Base-by-base conservation (phyloP, 768 basidiomycete species). In the Panaeolus cyanescens region DNA sequence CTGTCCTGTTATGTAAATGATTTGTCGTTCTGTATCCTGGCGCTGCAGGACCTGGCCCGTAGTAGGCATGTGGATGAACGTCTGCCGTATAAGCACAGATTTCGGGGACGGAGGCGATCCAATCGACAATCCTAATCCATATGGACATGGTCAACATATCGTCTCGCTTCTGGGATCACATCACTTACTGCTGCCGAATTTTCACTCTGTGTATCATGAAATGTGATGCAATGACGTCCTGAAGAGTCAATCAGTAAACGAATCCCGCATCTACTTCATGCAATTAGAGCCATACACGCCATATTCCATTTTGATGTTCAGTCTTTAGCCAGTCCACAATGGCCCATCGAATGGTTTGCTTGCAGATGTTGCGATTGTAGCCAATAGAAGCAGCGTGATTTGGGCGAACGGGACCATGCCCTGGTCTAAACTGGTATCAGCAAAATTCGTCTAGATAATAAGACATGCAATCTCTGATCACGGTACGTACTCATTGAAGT, bases 261-360 rank as follows among this genome's bases (percentile, higher is more conserved):
- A 53, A 59, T 31, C 55, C 37, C 45, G 28, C 20, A 55, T 32
- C n/a, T n/a, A n/a, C n/a, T 15, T 12, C 22, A 33, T 58, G n/a
- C n/a, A 56, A 58, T 56, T 37, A 32, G 10, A 33, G 4, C 8
- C 75, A 55, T 65, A 83, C 84, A 58, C 67, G 74, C 84, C 84
- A 85, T 12, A 85, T 73, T 20, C 80, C 75, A 32, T 72, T 40
- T 58, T 71, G 68, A 59, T 81, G 71, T 55, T 76, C 70, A 54
- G 82, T 80, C 36, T 77, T 67, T 50, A 85, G 64, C 84, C 84
- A 86, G 19, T 84, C 80, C 4, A 83, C 73, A 40, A 85, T 85
- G 6, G 80, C 84, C 83, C 82, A 85, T 20, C 76, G 72, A 4
- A 77, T 74, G 4, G 83, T 85, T 33, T 85, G 73, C 36, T 72